These are phyloP conservation scores for Leccinum ochraceum DNA, from an alignment of 768 basidiomycete species.

Conservation along the genomic window DNA sequence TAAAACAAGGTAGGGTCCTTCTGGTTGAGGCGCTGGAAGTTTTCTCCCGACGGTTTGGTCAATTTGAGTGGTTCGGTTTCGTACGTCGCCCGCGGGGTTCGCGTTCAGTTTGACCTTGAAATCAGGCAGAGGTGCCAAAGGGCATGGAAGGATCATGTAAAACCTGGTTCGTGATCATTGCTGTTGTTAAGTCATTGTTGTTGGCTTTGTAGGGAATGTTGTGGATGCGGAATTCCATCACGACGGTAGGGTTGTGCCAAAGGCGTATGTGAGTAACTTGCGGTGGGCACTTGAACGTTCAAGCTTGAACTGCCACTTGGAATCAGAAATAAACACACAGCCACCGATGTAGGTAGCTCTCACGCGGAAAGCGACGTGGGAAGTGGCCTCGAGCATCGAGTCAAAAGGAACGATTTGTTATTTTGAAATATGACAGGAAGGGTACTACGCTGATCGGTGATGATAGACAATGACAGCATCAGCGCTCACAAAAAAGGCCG, in stretches of 20 bases:
- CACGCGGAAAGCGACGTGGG: background rate
- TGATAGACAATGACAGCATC: slow-evolving; percentile 9
- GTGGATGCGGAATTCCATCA: no score
- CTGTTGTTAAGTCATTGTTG: slow-evolving; percentile 37
- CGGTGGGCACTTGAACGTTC: no score
- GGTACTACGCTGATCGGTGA: background rate
- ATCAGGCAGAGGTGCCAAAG: slow-evolving; percentile 46
- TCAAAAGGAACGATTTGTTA: background rate
- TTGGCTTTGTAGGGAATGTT: no score
- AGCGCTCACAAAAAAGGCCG: slow-evolving; percentile 34
- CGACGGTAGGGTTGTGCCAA: no score
- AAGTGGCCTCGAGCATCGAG: background rate
- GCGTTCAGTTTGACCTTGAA: slow-evolving; percentile 57
- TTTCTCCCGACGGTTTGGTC: slow-evolving; percentile 36
- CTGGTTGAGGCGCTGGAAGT: slow-evolving; percentile 46
- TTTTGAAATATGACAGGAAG: slow-evolving; percentile 5
- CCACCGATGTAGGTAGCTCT: background rate
- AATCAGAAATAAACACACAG: background rate
- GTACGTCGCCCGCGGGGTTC: slow-evolving; percentile 48
- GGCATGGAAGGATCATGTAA: slow-evolving; percentile 45
- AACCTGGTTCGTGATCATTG: slow-evolving; percentile 43
- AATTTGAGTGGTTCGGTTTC: slow-evolving; percentile 43
- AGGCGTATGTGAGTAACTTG: no score
- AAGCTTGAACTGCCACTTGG: no score
- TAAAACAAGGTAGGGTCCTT: slow-evolving; percentile 34